Evolutionary conservation across 2,329 filamentous ascomycete genomes (phyloP), one percentile per base, ranked within the genome.

Genomic region (Colletotrichum higginsianum): DNA sequence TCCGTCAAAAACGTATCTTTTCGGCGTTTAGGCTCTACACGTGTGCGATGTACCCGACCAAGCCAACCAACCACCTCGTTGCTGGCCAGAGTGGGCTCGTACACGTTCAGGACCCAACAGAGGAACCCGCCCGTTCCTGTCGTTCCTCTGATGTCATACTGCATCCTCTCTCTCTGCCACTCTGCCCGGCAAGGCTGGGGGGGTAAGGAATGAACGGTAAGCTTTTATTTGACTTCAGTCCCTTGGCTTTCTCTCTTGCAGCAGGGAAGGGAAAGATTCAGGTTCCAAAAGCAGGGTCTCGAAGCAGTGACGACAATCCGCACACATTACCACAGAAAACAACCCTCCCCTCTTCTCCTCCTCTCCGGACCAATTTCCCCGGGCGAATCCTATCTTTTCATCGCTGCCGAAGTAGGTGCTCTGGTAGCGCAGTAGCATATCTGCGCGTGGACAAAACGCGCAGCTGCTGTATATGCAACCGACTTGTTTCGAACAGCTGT

Each of bases 141-240:
- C 46, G 52, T 68, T 63, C 58, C 61, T 71, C 58, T 71, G 68
- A 71, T 71, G 68, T 71, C 68, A 71, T 68, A 47, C 18, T 60
- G 68, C 68, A 49, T 58, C 68, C 49, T 44, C 35, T 35, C 30
- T 9, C 35, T 62, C 35, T 21, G 26, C 38, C 4, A n/a, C 58
- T 49, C 18, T 49, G 2, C 47, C 60, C 60, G 38, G 35, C 65
- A 68, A 58, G 63, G 67, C 67, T 61, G 56, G 35, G 23, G 50
- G 7, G 1, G 30, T 16, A 18, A 11, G 13, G 5, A 16, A 16
- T 16, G 7, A 16, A 46, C 30, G 30, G 30, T 35, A 35, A 35
- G 8, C n/a, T 18, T 16, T 47, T 21, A n/a, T 46, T 66, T 61
- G 30, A 35, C 44, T 50, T 61, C 30, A 57, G 64, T 71, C 68